Base-by-base conservation (phyloP, 1,139 yeast species). In the Nakaseomyces uthaithaninus region DNA sequence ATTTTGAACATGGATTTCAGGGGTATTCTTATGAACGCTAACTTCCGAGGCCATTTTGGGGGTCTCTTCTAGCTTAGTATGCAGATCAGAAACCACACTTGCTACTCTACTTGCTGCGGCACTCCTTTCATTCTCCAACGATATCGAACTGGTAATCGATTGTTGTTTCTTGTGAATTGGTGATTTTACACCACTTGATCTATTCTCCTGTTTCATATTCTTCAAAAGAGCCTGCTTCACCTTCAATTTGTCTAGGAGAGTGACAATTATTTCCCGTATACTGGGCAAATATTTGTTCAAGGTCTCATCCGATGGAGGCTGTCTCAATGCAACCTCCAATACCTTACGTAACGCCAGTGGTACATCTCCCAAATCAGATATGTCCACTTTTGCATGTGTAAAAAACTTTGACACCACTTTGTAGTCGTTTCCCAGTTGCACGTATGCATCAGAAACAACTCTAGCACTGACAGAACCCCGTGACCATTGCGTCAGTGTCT, bases 401-500 rank as follows among this genome's bases (percentile, higher is more conserved):
- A 84, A 83, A 2, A 86, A 81, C 46, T 86, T 72, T 15, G 91
- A 78, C 0, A 94, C 87, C 2, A 85, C 76, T 51, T 93, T 79
- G 66, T 87, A 93, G 62, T 91, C 96, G 58, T 91, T 91, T 0
- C 98, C 98, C 27, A 93, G 70, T 49, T 78, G 81, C 11, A 93
- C 98, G 59, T 87, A 93, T 4, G 91, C 84, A 57, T 87, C 89
- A 3, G 95, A 85, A 2, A 93, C 96, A 49, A 76, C 86, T 44
- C 77, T 77, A 42, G 89, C 97, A 27, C 80, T 74, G 3, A 86
- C 89, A 26, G 74, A 74, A 22, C 75, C 77, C 45, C 78, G 72
- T 1, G 98, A 91, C 99, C 99, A 93, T 48, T 78, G 87, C 0
- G 94, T 86, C 41, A 93, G 66, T 26, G 87, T 75, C 53, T 85